These are phyloP conservation scores for Fraxinus excelsior DNA, from an alignment of 257 asterid species.

Conservation along the genomic window DNA sequence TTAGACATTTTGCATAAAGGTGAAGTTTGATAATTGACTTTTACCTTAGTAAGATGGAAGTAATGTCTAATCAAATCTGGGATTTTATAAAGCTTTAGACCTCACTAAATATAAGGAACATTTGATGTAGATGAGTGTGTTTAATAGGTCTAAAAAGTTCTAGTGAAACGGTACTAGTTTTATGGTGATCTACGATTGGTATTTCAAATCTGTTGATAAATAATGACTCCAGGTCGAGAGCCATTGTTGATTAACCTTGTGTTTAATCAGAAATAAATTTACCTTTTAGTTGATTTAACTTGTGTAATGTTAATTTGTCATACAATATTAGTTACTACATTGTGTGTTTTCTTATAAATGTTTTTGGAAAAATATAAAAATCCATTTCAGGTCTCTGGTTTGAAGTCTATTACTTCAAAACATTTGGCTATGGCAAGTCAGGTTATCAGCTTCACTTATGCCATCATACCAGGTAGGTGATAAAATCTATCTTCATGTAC, in stretches of 20 bases:
- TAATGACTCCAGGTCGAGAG: neutral
- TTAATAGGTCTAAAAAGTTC: neutral
- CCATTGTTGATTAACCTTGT: neutral
- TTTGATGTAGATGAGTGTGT: neutral
- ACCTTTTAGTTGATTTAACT: neutral
- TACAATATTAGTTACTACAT: neutral
- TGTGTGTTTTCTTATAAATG: neutral
- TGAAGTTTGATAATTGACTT: slow-evolving; percentile 11
- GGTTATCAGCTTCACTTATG: slow-evolving; percentile 86
- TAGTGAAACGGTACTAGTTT: neutral
- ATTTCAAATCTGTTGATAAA: neutral
- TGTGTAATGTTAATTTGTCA: neutral
- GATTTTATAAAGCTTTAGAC: neutral
- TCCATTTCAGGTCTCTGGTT: slow-evolving; percentile 88
- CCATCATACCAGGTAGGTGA: slow-evolving; percentile 86
- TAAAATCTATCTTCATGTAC: slow-evolving; percentile 1
- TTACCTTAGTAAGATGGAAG: slow-evolving; percentile 1
- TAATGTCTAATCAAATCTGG: slow-evolving; percentile 13
- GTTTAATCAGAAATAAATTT: neutral
- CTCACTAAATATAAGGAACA: neutral
- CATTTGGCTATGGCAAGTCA: slow-evolving; percentile 99
- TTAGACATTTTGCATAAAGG: neutral
- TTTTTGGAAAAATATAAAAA: slow-evolving; percentile 17
- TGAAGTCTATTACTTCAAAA: slow-evolving; percentile 96
- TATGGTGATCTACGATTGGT: neutral